Conservation (phyloP, 371 early-diverging fungal genomes). For the Rhizopus sp. region DNA sequence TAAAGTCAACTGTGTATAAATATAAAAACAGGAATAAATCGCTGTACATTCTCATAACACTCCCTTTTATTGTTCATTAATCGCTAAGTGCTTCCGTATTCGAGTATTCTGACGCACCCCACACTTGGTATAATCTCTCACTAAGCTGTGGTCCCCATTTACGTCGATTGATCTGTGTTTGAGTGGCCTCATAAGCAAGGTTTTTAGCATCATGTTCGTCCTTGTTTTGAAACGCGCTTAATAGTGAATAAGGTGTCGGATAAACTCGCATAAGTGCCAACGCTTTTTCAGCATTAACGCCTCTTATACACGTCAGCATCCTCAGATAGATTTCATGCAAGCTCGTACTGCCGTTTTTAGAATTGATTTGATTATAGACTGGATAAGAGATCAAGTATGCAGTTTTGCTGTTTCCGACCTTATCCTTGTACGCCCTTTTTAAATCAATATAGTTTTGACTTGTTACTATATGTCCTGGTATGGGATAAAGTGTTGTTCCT, state of each 20-base stretch:
- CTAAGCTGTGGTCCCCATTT: slow-evolving; percentile 56
- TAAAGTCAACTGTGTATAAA: not conserved
- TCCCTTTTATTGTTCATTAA: not conserved
- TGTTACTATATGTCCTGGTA: slow-evolving; percentile 59
- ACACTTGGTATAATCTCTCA: slow-evolving; percentile 57
- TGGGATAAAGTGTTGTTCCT: slow-evolving; percentile 51
- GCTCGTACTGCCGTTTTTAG: slow-evolving; percentile 68
- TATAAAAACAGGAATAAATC: not conserved
- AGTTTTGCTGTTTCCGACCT: not conserved
- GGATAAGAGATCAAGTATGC: slow-evolving; percentile 59
- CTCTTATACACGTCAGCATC: slow-evolving; percentile 82
- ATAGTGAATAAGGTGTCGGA: slow-evolving; percentile 64
- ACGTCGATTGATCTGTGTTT: slow-evolving; percentile 41
- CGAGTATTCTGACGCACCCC: slow-evolving; percentile 43
- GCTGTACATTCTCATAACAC: not conserved
- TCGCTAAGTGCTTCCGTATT: not conserved
- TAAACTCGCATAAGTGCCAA: slow-evolving; percentile 64
- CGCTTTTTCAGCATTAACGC: slow-evolving; percentile 85
- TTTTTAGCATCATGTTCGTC: slow-evolving; percentile 30
- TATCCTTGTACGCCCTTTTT: slow-evolving; percentile 31
- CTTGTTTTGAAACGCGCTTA: slow-evolving; percentile 44
- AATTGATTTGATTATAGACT: slow-evolving; percentile 63
- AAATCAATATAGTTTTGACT: slow-evolving; percentile 54
- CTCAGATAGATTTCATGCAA: slow-evolving; percentile 74
- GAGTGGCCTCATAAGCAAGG: slow-evolving; percentile 38